Evolutionary conservation across 805 yeast species (phyloP), one percentile per base, ranked within the genome.

Genomic region (Starmera amethionina): DNA sequence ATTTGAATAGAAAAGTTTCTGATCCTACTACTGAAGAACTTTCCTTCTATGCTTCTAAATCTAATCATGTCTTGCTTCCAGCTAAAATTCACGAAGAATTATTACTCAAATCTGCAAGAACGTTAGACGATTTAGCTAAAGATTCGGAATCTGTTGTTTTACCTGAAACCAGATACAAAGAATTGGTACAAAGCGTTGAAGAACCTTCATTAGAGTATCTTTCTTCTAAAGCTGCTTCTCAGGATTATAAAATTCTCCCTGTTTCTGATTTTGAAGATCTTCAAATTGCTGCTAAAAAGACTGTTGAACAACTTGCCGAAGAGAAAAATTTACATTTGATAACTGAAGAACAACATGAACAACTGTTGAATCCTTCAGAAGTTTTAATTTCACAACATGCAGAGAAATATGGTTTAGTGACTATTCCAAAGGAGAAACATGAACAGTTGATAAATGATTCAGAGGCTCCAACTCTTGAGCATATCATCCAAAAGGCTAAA

Each of bases 71-170:
- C 12, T 46, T 49, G 42, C 43, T 56, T 9, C 43, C 44, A 7
- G 28, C 32, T 9, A 29, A 25, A 16, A 54, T 42, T 19, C 49
- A 49, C 37, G 12, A 22, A 10, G 31, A 25, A 4, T 28, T 35
- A 27, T 12, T 27, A 11, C 4, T 28, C 12, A 30, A 36, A 14
- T 55, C 60, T 19, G 3, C 30, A 35, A 35, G 28, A 15, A 28
- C 32, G 10, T 13, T 30, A 8, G 22, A 35, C 10, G 38, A 35
- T 30, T 18, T 35, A 10, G 42, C 47, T 30, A 42, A 39, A 36
- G 47, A 42, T 3, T 34, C 48, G 12, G 50, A 52, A 27, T 42
- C 47, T 32, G 43, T 40, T 30, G 38, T 61, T 14, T 38, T 60
- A 12, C 40, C 43, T 31, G 39, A 38, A 11, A 39, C 40, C 14